These are phyloP conservation scores for Pugionium cornutum DNA, from an alignment of 345 rosid species.

Conservation along the genomic window DNA sequence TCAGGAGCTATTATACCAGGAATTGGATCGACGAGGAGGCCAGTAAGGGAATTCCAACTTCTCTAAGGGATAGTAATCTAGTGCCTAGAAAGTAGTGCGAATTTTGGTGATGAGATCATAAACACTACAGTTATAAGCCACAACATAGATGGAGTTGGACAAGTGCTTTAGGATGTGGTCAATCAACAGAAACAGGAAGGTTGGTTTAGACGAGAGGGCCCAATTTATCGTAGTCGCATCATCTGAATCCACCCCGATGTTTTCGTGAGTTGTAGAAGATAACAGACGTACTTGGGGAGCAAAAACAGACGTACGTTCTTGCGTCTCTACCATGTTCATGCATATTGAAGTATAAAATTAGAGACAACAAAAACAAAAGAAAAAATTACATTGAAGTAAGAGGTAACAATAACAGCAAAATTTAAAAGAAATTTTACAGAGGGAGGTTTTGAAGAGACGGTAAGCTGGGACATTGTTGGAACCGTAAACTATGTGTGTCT, in stretches of 20 bases:
- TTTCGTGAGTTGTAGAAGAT: not conserved
- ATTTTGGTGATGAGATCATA: slow-evolving; percentile 15
- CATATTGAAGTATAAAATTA: not conserved
- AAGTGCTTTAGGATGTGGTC: not conserved
- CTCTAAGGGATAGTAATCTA: not conserved
- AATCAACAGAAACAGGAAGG: slow-evolving; percentile 2
- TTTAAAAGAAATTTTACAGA: not conserved
- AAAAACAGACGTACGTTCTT: slow-evolving; percentile 2
- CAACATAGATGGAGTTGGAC: slow-evolving; percentile 16
- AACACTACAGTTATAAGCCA: slow-evolving; percentile 11
- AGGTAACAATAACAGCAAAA: too few relatives aligned
- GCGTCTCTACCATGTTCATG: not conserved
- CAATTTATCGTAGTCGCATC: not conserved
- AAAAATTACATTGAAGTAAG: too few relatives aligned
- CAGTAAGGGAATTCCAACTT: slow-evolving; percentile 9
- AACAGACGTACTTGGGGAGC: too few relatives aligned
- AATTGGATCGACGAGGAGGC: not conserved
- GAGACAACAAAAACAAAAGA: not conserved
- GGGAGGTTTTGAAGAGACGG: not conserved
- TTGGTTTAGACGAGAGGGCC: not conserved
- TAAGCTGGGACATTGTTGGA: not conserved
- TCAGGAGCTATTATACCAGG: not conserved
- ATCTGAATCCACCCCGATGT: not conserved
- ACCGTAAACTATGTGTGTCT: not conserved
- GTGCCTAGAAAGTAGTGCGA: not conserved